Evolutionary conservation across 2,329 filamentous ascomycete species (phyloP).

Genomic region (Diplocarpon rosae): DNA sequence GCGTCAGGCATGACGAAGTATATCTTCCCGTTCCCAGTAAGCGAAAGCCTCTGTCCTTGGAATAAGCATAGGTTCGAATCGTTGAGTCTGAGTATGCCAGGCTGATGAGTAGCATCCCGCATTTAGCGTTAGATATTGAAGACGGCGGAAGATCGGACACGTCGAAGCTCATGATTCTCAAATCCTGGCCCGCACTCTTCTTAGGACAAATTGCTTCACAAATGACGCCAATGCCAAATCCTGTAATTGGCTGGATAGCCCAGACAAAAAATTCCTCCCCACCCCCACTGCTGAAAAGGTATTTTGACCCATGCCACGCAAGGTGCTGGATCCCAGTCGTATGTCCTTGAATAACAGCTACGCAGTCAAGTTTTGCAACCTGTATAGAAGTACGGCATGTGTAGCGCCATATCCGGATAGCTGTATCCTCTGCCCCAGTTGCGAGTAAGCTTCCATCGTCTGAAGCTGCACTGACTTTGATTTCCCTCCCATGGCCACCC

Average conservation of each 20-base stretch:
- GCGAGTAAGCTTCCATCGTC: constrained; percentile 37
- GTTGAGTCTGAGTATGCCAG: constrained; percentile 79
- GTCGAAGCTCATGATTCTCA: constrained; percentile 76
- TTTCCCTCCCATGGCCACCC: constrained; percentile 80
- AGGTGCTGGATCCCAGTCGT: constrained; percentile 64
- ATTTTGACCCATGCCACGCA: constrained; percentile 53
- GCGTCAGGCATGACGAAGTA: constrained; percentile 66
- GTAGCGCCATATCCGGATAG: constrained; percentile 62
- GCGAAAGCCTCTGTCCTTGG: constrained; percentile 31
- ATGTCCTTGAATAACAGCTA: constrained; percentile 64
- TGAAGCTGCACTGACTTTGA: constrained; percentile 51
- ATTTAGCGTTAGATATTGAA: background rate
- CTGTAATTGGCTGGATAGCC: constrained; percentile 45
- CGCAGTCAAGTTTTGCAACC: constrained; percentile 30
- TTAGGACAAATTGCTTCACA: constrained; percentile 45
- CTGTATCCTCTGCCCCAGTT: constrained; percentile 60
- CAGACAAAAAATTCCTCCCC: constrained; percentile 86
- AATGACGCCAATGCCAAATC: constrained; percentile 40
- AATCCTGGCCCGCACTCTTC: constrained; percentile 44
- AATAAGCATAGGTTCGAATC: constrained; percentile 48
- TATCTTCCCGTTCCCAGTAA: constrained; percentile 47
- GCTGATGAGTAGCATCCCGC: constrained; percentile 55
- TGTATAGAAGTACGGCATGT: constrained; percentile 7
- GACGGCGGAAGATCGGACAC: constrained; percentile 27
- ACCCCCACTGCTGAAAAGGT: constrained; percentile 77